These are phyloP conservation scores for Solanum peruvianum DNA, from an alignment of 257 asterid genomes.

Conservation along the genomic window DNA sequence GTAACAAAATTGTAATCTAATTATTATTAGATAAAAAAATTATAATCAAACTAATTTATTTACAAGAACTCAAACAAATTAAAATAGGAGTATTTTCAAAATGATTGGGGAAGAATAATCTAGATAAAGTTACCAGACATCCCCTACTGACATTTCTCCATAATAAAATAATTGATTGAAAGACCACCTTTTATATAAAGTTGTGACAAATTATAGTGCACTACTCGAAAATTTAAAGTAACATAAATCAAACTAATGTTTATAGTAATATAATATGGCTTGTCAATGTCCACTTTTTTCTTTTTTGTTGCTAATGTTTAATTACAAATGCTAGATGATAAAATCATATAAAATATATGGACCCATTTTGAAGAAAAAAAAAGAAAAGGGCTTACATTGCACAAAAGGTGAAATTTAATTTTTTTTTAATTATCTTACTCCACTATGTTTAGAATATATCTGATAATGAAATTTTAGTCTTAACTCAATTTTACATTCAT, in stretches of 20 bases:
- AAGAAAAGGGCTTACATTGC: background rate
- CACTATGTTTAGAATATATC: background rate
- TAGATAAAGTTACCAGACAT: background rate
- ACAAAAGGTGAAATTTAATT: background rate
- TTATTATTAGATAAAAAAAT: too few relatives aligned
- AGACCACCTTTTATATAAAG: background rate
- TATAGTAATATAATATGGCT: background rate
- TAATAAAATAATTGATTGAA: background rate
- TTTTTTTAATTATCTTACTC: background rate
- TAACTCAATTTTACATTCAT: background rate
- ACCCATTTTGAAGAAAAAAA: background rate
- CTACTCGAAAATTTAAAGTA: background rate
- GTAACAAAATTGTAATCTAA: too few relatives aligned
- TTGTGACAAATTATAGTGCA: background rate
- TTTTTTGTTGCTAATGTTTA: background rate
- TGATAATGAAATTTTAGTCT: background rate
- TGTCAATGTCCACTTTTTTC: background rate
- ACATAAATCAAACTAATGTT: background rate
- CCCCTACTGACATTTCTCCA: background rate
- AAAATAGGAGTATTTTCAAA: too few relatives aligned
- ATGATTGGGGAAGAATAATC: background rate
- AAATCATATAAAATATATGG: background rate
- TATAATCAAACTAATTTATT: too few relatives aligned
- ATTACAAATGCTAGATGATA: background rate
- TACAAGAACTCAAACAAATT: too few relatives aligned